Evolutionary conservation across 164 flowering plant species (phyloP).

Genomic region (Liquidambar formosana): DNA sequence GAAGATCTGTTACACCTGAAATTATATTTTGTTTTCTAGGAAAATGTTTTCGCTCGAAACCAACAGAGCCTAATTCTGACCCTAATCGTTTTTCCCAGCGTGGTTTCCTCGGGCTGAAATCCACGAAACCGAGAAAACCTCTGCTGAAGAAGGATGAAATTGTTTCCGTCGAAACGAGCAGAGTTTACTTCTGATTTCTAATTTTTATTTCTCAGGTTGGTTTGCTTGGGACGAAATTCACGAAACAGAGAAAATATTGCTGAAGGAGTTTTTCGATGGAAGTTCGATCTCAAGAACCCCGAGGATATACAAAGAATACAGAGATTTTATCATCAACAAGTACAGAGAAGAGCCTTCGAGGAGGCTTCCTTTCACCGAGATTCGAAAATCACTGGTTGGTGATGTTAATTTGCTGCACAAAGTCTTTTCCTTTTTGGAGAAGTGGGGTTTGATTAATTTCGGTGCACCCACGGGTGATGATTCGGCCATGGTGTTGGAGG

Average conservation of each 20-base stretch:
- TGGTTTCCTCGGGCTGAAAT: too few species aligned
- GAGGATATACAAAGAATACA: conserved; percentile 76
- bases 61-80: too few species aligned
- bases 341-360: conserved; percentile 79
- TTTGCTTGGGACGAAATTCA: conserved; percentile 84
- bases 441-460: conserved; percentile 88
- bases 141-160: too few species aligned
- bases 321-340: conserved; percentile 84
- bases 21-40: too few species aligned
- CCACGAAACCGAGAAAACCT: too few species aligned
- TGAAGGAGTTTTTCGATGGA: conserved; percentile 76
- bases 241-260: conserved; percentile 55
- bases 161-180: neutral
- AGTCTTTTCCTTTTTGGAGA: conserved; percentile 72
- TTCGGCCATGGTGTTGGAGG: conserved; percentile 15
- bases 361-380: conserved; percentile 71
- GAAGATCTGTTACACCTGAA: too few species aligned
- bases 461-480: conserved; percentile 21
- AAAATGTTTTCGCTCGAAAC: too few species aligned
- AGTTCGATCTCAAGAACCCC: conserved; percentile 73
- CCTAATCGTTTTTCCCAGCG: too few species aligned
- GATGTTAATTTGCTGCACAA: conserved; percentile 66
- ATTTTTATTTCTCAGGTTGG: conserved; percentile 54
- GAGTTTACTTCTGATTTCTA: conserved; percentile 16
- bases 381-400: conserved; percentile 79